These are phyloP conservation scores for Sporothrix globosa DNA, from an alignment of 2,329 filamentous ascomycete species.

Conservation along the genomic window DNA sequence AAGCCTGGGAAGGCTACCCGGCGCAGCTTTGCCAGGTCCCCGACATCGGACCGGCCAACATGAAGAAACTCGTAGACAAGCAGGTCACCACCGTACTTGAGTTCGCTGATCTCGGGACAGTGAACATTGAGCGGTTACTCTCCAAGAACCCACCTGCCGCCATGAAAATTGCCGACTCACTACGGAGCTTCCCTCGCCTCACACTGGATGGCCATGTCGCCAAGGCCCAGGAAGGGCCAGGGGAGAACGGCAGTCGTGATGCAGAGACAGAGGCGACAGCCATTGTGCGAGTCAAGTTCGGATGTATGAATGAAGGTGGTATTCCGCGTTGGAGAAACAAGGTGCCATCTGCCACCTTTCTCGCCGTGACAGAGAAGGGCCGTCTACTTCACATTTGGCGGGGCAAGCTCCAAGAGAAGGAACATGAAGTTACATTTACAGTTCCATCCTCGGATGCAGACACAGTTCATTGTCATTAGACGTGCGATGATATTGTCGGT, in stretches of 20 bases:
- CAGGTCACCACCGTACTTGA: slow-evolving; percentile 71
- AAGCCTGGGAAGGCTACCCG: slow-evolving; percentile 78
- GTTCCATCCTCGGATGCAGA: slow-evolving; percentile 58
- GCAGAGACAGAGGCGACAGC: slow-evolving; percentile 43
- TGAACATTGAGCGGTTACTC: slow-evolving; percentile 74
- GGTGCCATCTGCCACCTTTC: slow-evolving; percentile 70
- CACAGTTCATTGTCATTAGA: slow-evolving; percentile 69
- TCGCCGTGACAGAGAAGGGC: slow-evolving; percentile 73
- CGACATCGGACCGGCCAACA: slow-evolving; percentile 73
- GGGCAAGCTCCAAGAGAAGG: slow-evolving; percentile 62
- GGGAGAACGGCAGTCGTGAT: slow-evolving; percentile 38
- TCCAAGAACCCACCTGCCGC: slow-evolving; percentile 85
- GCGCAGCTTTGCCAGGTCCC: slow-evolving; percentile 83
- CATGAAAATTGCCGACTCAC: slow-evolving; percentile 63
- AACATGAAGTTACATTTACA: slow-evolving; percentile 60
- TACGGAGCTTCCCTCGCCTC: slow-evolving; percentile 70
- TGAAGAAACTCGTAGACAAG: slow-evolving; percentile 72
- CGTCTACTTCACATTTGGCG: slow-evolving; percentile 69
- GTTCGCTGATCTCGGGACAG: slow-evolving; percentile 67
- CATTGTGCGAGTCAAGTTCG: slow-evolving; percentile 61
- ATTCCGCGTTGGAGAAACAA: slow-evolving; percentile 66
- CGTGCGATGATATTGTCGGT: slow-evolving; percentile 82
- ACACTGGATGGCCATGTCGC: slow-evolving; percentile 44
- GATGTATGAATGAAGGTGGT: slow-evolving; percentile 68
- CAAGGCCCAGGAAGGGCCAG: slow-evolving; percentile 33